Base-by-base conservation (phyloP, 192 early-diverging fungal species). In the Powellomyces hirtus region DNA sequence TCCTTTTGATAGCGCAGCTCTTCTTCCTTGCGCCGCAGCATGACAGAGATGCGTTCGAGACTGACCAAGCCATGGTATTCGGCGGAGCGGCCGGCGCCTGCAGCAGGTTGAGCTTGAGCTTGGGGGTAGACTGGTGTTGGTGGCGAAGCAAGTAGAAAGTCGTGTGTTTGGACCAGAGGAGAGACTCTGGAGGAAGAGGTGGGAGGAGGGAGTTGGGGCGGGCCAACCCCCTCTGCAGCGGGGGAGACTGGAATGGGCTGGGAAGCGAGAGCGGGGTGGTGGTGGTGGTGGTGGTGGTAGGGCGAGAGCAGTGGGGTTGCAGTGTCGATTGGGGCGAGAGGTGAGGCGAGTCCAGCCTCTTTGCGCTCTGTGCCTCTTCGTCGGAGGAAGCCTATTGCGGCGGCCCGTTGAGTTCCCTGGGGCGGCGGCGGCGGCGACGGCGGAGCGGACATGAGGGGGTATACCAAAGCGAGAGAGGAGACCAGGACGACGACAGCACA, bases 11-110 rank as follows among this genome's bases (percentile, higher is more conserved):
- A 40, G 4, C 53, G 64, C 35, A 77, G 36, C 36, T 77, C 75
- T 29, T 77, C 75, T 37, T 77, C 75, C 52, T 77, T 77, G 2
- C 75, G 70, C 30, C 37, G 63, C 30, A 77, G 62, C 58, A 77
- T 65, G 29, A 71, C 71, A 13, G 65, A 69, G 26, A 77, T 73
- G 13, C 75, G 57, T 49, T 77, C 75, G 4, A 77, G 26, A 27
- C 46, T 45, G 20, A 38, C 66, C 13, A 75, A 33, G 33, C 69
- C 69, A 5, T 51, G 34, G 66, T 59, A 60, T 4, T 30, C 57
- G 10, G 22, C 40, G 8, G 66, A 57, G 33, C 26, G n/a, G 26
- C 35, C 56, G 22, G 44, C 44, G 56, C 31, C 56, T 0, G 37
- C 38, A 18, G 51, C 45, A 16, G 49, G n/a, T 11, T 14, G n/a